These are phyloP conservation scores for Scheffersomyces cryptocercus DNA, from an alignment of 1,139 yeast species.

Conservation along the genomic window DNA sequence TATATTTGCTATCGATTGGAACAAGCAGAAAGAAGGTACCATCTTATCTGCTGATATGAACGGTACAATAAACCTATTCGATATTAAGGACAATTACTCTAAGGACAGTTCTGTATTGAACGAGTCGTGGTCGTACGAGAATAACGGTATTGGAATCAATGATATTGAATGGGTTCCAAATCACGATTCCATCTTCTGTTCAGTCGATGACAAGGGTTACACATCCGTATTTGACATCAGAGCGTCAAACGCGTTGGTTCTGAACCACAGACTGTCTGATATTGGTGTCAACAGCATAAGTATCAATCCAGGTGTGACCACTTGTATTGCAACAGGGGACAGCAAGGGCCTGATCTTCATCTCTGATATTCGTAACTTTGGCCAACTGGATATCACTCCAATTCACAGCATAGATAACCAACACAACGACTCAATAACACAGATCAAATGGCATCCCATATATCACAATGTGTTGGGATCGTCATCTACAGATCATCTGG, in stretches of 20 bases:
- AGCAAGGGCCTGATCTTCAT: slow-evolving; percentile 56
- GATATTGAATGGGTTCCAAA: slow-evolving; percentile 61
- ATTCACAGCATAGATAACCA: slow-evolving; percentile 32
- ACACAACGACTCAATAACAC: slow-evolving; percentile 65
- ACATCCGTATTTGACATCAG: slow-evolving; percentile 55
- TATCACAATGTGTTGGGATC: slow-evolving; percentile 63
- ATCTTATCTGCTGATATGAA: slow-evolving; percentile 37
- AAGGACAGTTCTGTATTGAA: slow-evolving; percentile 1
- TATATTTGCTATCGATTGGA: slow-evolving; percentile 50
- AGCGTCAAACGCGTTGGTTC: slow-evolving; percentile 18
- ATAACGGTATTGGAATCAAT: slow-evolving; percentile 46
- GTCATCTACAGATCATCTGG: slow-evolving; percentile 70
- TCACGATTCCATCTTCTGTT: slow-evolving; percentile 57
- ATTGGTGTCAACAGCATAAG: slow-evolving; percentile 66
- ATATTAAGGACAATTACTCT: slow-evolving; percentile 26
- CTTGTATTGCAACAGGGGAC: slow-evolving; percentile 69
- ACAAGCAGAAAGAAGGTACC: slow-evolving; percentile 37
- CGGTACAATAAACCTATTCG: slow-evolving; percentile 38
- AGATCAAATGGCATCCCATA: slow-evolving; percentile 78
- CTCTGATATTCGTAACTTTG: slow-evolving; percentile 67
- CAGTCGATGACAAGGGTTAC: slow-evolving; percentile 58
- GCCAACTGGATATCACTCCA: slow-evolving; percentile 17
- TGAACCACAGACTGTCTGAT: slow-evolving; percentile 31
- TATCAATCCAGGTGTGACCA: slow-evolving; percentile 57
- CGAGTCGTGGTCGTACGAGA: slow-evolving; percentile 4